Percentiles rank a stretch among this genome's conserved stretches.
These are phyloP conservation scores for Colletotrichum lentis DNA, from an alignment of 2,329 filamentous ascomycete genomes.

Conservation along the genomic window DNA sequence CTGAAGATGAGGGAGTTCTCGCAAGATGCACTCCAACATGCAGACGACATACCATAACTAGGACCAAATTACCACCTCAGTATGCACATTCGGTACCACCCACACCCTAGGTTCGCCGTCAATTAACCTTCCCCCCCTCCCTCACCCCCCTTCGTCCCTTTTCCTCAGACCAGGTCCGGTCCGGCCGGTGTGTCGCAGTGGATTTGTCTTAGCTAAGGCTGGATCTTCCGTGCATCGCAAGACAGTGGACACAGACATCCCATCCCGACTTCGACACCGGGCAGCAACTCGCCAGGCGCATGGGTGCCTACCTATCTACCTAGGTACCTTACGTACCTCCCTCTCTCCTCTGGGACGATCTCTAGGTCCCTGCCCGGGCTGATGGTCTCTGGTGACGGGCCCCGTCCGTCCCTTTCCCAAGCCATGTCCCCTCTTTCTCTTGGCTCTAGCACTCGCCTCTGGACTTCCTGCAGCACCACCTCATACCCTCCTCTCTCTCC, in stretches of 20 bases:
- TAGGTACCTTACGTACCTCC: no score
- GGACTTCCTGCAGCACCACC: conserved; percentile 8
- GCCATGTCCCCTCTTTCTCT: background rate
- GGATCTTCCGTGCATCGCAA: conserved; percentile 21
- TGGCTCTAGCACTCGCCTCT: background rate
- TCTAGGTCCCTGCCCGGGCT: conserved; percentile 1
- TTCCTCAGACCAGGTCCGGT: conserved; percentile 9
- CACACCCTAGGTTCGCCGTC: conserved; percentile 21
- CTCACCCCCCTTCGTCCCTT: background rate
- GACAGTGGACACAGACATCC: background rate
- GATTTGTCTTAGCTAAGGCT: conserved; percentile 28
- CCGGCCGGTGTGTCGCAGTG: conserved; percentile 12
- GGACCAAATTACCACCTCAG: background rate
- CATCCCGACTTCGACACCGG: background rate
- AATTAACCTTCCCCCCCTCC: no score
- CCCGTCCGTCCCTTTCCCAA: background rate
- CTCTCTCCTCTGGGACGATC: no score
- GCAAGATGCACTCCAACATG: conserved; percentile 21
- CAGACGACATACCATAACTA: background rate
- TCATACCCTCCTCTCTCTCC: background rate
- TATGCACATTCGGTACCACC: conserved; percentile 19
- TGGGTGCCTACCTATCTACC: background rate
- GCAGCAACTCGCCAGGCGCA: conserved; percentile 4
- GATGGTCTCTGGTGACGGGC: conserved; percentile 10
- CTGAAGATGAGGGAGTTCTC: conserved; percentile 27